These are phyloP conservation scores for Coemansia sp. DNA, from an alignment of 192 early-diverging fungal genomes.

Conservation along the genomic window DNA sequence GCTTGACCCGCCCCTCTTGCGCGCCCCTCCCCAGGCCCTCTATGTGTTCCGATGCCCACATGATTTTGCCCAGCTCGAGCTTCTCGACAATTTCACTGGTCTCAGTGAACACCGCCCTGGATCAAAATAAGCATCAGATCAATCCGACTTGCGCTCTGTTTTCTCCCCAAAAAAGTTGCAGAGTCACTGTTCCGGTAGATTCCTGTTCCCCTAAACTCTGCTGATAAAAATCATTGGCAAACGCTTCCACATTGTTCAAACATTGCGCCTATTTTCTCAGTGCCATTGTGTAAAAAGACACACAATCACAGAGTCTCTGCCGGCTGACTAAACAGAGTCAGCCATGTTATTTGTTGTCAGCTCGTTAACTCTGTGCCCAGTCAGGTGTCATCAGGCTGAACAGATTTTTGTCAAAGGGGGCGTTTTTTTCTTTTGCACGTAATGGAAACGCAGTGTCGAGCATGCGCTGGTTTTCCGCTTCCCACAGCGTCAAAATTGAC, in stretches of 20 bases:
- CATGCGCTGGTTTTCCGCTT: background rate
- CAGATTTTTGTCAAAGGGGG: background rate
- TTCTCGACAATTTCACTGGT: too few species aligned
- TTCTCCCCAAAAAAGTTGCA: background rate
- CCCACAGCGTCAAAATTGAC: too few species aligned
- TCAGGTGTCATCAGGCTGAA: too few species aligned
- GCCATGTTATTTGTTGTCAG: background rate
- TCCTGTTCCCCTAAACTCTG: background rate
- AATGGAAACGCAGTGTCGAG: background rate
- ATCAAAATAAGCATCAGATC: background rate
- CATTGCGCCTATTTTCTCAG: background rate
- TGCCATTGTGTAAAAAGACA: background rate
- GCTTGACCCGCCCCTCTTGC: background rate
- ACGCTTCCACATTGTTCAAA: conserved; percentile 4
- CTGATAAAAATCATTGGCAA: background rate
- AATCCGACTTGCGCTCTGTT: background rate
- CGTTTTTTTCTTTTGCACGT: background rate
- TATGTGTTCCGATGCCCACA: background rate
- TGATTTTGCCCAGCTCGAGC: background rate
- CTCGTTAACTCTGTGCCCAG: background rate
- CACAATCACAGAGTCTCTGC: background rate
- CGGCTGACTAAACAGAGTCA: background rate
- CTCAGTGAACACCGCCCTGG: too few species aligned
- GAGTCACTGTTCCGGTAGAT: background rate
- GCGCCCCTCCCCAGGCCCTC: background rate